A percentile compares a stretch with the other conserved stretches of the same genome.
Evolutionary conservation across 495 filamentous ascomycete species (phyloP).

Genomic region (Penicillium pancosmium): DNA sequence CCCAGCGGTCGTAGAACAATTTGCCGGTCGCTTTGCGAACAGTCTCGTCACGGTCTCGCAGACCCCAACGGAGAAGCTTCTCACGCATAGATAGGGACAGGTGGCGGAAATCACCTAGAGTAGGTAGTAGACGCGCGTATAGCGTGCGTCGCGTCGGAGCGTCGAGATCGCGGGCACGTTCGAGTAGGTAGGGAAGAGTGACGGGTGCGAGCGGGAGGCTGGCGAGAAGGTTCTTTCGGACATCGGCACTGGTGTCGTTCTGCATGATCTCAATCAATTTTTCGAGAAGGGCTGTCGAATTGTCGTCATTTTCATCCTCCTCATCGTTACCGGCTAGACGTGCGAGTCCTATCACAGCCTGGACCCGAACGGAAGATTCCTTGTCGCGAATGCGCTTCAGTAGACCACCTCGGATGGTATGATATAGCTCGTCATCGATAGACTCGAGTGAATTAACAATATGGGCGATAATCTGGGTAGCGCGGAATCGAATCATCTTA

Average conservation of each 20-base stretch:
- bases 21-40: slow-evolving; percentile 89
- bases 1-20: slow-evolving; percentile 92
- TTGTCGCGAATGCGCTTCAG: slow-evolving; percentile 89
- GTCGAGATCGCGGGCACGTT: slow-evolving; percentile 89
- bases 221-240: slow-evolving; percentile 81
- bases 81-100: slow-evolving; percentile 94
- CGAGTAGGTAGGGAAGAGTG: slow-evolving; percentile 89
- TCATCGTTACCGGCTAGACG: slow-evolving; percentile 79
- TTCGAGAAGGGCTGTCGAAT: slow-evolving; percentile 65
- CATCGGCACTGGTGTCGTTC: slow-evolving; percentile 92
- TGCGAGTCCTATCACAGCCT: slow-evolving; percentile 89
- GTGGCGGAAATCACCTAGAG: slow-evolving; percentile 93
- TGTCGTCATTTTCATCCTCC: slow-evolving; percentile 72
- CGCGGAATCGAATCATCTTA: slow-evolving; percentile 86
- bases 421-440: slow-evolving; percentile 86
- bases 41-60: slow-evolving; percentile 92
- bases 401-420: slow-evolving; percentile 72
- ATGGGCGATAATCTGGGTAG: slow-evolving; percentile 85
- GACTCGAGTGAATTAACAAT: slow-evolving; percentile 89
- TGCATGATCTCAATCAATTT: slow-evolving; percentile 91
- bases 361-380: slow-evolving; percentile 85
- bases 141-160: slow-evolving; percentile 78
- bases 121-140: slow-evolving; percentile 85
- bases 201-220: slow-evolving; percentile 80
- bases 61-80: slow-evolving; percentile 92